Conservation (phyloP, 2,329 filamentous ascomycete species). For the Teratosphaeria zuluensis region DNA sequence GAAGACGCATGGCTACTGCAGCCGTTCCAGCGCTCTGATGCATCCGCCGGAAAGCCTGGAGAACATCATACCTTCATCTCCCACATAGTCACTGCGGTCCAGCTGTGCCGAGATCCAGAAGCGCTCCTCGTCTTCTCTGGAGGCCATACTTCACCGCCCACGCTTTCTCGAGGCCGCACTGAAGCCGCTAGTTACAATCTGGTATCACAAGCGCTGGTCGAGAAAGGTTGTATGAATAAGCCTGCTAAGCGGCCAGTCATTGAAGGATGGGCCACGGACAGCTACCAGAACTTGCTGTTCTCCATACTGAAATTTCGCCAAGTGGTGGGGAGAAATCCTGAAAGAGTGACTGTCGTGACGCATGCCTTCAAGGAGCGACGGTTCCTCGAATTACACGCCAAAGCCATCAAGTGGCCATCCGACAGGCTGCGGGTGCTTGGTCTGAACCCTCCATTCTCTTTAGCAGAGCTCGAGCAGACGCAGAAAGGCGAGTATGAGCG, state of each 20-base stretch:
- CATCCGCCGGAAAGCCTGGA: constrained; percentile 38
- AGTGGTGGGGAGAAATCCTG: constrained; percentile 29
- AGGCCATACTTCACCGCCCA: constrained; percentile 33
- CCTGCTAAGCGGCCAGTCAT: constrained; percentile 9
- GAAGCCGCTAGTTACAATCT: constrained; percentile 20
- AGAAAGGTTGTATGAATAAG: constrained; percentile 1
- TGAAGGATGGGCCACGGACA: constrained; percentile 71
- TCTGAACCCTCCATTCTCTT: constrained; percentile 35
- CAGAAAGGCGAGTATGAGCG: constrained; percentile 27
- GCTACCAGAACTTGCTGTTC: constrained; percentile 75
- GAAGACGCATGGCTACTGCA: constrained; percentile 56
- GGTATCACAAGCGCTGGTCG: constrained; percentile 7
- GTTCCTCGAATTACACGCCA: constrained; percentile 31
- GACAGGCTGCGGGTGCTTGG: constrained; percentile 33
- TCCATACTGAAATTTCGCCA: constrained; percentile 50
- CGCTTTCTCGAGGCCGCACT: constrained; percentile 12
- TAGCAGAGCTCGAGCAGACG: constrained; percentile 28
- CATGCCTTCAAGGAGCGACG: constrained; percentile 39
- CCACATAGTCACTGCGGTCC: constrained; percentile 60
- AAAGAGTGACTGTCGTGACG: constrained; percentile 34
- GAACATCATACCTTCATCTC: constrained; percentile 72
- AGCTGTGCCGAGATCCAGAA: constrained; percentile 35
- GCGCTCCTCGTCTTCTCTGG: constrained; percentile 63
- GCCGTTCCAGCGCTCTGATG: constrained; percentile 52
- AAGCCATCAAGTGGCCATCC: constrained; percentile 35